phyloP scores from a whole-genome alignment of 2,329 filamentous ascomycete genomes.

The Rhinocladiella similis region DNA sequence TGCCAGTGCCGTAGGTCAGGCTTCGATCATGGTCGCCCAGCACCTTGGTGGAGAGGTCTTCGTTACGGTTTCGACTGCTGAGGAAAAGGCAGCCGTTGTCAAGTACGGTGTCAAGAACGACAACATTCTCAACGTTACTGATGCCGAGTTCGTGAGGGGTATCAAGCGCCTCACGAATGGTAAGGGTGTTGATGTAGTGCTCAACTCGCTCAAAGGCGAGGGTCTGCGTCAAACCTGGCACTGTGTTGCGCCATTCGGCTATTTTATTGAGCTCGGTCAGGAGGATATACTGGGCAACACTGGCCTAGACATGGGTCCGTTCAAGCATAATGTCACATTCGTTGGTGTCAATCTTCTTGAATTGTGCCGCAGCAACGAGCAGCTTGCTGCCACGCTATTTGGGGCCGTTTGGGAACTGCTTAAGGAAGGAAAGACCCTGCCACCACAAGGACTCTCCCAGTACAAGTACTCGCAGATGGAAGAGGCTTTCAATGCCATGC shows the following conservation, averaged over 20 bases:
- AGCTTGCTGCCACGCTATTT: conserved; percentile 30
- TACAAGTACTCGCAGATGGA: conserved; percentile 24
- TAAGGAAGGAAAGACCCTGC: neutral
- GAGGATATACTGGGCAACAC: conserved; percentile 4
- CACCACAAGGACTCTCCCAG: neutral
- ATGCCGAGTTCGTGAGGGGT: conserved; percentile 26
- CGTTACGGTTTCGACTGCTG: conserved; percentile 17
- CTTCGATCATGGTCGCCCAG: conserved; percentile 27
- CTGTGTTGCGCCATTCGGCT: neutral
- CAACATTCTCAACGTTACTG: neutral
- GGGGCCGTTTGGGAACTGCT: neutral
- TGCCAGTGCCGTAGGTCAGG: conserved; percentile 26
- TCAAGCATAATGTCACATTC: conserved; percentile 25
- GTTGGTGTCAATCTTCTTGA: conserved; percentile 33
- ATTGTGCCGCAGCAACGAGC: conserved; percentile 4
- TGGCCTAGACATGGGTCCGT: conserved; percentile 5
- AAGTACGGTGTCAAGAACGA: conserved; percentile 1
- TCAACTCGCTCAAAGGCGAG: conserved; percentile 30
- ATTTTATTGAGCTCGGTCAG: neutral
- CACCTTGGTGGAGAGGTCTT: conserved; percentile 12
- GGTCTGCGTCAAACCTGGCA: conserved; percentile 19
- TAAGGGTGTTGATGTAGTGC: conserved; percentile 37
- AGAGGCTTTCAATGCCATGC: conserved; percentile 22
- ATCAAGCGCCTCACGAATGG: conserved; percentile 32
- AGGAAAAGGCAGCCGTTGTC: conserved; percentile 21